Base-by-base conservation (phyloP, 306 rosid genomes). In the Acacia melanoxylon region DNA sequence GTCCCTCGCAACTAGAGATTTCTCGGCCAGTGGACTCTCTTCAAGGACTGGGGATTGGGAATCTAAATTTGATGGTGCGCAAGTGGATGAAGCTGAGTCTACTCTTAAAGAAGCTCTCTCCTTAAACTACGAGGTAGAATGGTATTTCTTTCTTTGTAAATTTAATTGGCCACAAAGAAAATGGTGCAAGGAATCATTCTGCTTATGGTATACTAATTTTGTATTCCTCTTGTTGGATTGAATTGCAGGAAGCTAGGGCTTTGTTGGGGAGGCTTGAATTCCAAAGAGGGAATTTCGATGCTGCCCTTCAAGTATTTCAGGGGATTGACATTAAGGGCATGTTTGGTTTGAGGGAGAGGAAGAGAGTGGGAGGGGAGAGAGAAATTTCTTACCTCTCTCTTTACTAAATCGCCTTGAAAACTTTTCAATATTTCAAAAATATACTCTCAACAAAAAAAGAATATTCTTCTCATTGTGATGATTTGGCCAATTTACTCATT, bases 231-330 rank as follows among this genome's bases (percentile, higher is more conserved):
- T 27, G 27, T 25, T 61, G 45, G 44, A 59, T 3, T 81, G 87
- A 52, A 63, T 67, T 88, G 46, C 86, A 95, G 98, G 99, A 95
- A 89, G 98, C 99, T 35, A 79, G 99, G 77, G 98, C 99, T 52
- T 83, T 95, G 89, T 45, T 95, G 89, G 99, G 99, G 86, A 93
- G 97, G 88, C 97, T 95, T 72, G 98, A 95, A 77, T 95, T 81
- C 86, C 99, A 93, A 68, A 93, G 96, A 85, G 97, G 97, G 85
- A 95, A 93, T 83, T 91, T 77, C 62, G 98, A 85, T 52, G 97
- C 92, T 85, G 94, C 99, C 46, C 97, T 93, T 72, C 94, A 90
- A 83, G 97, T 95, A 62, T 91, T 95, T 93, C 96, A 91, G 72
- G 99, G 99, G 31, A 93, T 93, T 71, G 99, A 93, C 68, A 87